Evolutionary conservation across 2,329 filamentous ascomycete genomes (phyloP), one percentile per base, ranked within the genome.

Genomic region (Sporothrix pallida): DNA sequence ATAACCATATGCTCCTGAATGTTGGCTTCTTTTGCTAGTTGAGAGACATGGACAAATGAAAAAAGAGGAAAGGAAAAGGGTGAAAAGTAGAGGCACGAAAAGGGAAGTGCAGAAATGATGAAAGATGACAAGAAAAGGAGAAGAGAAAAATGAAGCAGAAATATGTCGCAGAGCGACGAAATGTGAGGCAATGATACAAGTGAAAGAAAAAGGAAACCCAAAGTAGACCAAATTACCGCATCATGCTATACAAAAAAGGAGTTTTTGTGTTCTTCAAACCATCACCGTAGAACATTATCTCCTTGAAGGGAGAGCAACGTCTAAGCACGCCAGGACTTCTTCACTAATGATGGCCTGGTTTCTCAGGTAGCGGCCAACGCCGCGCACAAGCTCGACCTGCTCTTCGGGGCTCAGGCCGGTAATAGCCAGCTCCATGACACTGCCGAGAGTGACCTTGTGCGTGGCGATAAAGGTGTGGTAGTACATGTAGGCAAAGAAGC

Each of bases 401-500:
- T 99, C 94, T 56, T 97, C 94, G 0, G 91, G 84, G 0, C 90
- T 91, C 78, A 99, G 84, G n/a, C 95, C 95, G 6, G 91, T 97
- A 77, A 99, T 97, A 70, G 93, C 95, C 13, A 90, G 89, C 85
- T 99, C 95, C 78, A 99, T 92, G 50, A 99, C 92, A 72, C 90
- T 90, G 23, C 95, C 96, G 23, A 97, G 91, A 73, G 87, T 94
- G 54, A 92, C 90, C 82, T 95, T 94, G 86, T 97, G 90, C 7
- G 94, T 87, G 3, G 95, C 95, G 79, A 99, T 95, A 82, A 99
- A 99, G 80, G 93, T 96, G 82, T 98, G 95, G 84, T 97, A 99
- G 84, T 99, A 99, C 88, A 99, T 95, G 85, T 94, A 98, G 17
- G 95, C 90, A 79, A 99, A 98, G 83, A 97, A 96, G 9, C 96